Percentiles rank a stretch among this genome's conserved stretches.
Evolutionary conservation across 73 alveolate genomes (phyloP).

Genomic region (Halteria grandinella): DNA sequence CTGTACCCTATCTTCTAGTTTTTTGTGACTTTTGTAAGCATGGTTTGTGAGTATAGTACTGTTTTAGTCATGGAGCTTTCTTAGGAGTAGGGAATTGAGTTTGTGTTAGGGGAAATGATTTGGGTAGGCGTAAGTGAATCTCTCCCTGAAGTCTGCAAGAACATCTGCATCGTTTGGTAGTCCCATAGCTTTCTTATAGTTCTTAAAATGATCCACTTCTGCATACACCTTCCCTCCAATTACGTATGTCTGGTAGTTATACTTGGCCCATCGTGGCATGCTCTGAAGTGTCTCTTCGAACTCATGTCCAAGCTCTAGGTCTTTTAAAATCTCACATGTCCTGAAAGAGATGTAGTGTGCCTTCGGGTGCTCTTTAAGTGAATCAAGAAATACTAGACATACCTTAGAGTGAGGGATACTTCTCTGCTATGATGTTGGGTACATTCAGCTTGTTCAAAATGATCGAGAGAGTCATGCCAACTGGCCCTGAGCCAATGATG

Average conservation of each 20-base stretch:
- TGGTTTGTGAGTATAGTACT: neutral
- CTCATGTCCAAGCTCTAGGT: constrained; percentile 41
- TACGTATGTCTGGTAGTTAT: constrained; percentile 32
- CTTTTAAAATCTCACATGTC: constrained; percentile 72
- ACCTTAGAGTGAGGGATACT: constrained; percentile 1
- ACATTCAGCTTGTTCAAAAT: constrained; percentile 60
- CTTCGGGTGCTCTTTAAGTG: constrained; percentile 66
- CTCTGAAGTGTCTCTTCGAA: constrained; percentile 28
- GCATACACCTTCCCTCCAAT: constrained; percentile 31
- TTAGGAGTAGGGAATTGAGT: neutral
- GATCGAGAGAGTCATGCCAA: constrained; percentile 75
- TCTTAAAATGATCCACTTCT: no score
- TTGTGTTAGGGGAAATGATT: constrained; percentile 45
- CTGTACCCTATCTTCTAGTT: neutral
- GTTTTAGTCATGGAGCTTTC: neutral
- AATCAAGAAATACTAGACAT: neutral
- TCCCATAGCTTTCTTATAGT: no score
- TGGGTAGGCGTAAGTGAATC: constrained; percentile 42
- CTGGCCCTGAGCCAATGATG: constrained; percentile 79
- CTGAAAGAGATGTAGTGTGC: constrained; percentile 72
- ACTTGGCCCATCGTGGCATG: constrained; percentile 37
- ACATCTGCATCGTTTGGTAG: no score
- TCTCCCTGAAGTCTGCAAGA: no score
- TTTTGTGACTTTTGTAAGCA: neutral
- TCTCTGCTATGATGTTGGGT: constrained; percentile 36